phyloP scores from a whole-genome alignment of 2,329 filamentous ascomycete genomes.

The Diplocarpon rosae region DNA sequence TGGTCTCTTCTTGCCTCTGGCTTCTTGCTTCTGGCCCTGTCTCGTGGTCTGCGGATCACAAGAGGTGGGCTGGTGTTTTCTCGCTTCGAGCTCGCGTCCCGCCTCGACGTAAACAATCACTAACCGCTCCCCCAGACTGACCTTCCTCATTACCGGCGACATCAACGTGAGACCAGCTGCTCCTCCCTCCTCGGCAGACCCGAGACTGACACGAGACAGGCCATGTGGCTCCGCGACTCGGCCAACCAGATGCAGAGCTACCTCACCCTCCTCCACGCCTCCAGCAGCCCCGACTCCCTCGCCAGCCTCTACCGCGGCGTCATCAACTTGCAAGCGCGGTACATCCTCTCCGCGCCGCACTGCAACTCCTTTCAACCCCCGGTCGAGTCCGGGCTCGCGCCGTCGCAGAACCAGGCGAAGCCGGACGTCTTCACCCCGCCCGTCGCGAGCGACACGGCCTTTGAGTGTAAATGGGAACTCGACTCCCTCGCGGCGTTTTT shows the following conservation, averaged over 20 bases:
- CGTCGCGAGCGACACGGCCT: conserved; percentile 61
- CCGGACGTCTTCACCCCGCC: conserved; percentile 55
- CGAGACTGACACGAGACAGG: conserved; percentile 62
- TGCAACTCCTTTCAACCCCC: conserved; percentile 90
- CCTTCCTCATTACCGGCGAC: conserved; percentile 47
- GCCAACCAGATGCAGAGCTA: conserved; percentile 66
- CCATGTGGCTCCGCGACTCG: conserved; percentile 84
- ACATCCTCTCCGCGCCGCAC: conserved; percentile 60
- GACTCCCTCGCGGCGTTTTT: conserved; percentile 85
- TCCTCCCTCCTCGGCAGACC: conserved; percentile 29
- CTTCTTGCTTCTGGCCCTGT: too few species aligned
- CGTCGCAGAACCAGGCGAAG: conserved; percentile 47
- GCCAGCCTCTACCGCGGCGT: conserved; percentile 58
- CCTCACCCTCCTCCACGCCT: conserved; percentile 46
- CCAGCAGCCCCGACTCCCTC: conserved; percentile 43
- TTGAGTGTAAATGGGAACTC: conserved; percentile 94
- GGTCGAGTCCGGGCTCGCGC: conserved; percentile 54
- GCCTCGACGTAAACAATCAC: too few species aligned
- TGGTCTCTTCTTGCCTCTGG: too few species aligned
- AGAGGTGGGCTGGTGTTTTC: too few species aligned
- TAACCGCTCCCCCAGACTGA: conserved; percentile 26
- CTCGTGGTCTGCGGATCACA: too few species aligned
- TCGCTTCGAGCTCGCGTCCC: too few species aligned
- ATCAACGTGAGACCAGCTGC: conserved; percentile 21
- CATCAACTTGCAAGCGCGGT: conserved; percentile 61